phyloP scores from a whole-genome alignment of 371 early-diverging fungal genomes.

The Mucor piriformis region DNA sequence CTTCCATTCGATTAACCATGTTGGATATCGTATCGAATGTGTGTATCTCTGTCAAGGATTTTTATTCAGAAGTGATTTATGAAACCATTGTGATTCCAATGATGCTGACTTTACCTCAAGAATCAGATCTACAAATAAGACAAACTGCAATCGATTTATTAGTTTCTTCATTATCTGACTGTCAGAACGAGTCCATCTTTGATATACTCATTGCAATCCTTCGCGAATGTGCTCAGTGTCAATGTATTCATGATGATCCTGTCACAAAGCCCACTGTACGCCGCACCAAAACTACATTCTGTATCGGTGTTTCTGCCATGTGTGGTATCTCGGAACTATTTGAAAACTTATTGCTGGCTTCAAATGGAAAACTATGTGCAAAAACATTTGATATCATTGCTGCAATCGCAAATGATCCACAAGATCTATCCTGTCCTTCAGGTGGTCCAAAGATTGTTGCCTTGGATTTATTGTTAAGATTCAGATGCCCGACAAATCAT shows the following conservation, averaged over 20 bases:
- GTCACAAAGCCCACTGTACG: neutral
- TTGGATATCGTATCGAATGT: slow-evolving; percentile 60
- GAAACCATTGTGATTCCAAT: slow-evolving; percentile 60
- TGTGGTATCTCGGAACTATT: slow-evolving; percentile 45
- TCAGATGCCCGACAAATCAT: slow-evolving; percentile 64
- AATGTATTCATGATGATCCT: slow-evolving; percentile 23
- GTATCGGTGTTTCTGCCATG: slow-evolving; percentile 38
- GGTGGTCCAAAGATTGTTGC: slow-evolving; percentile 58
- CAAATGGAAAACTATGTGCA: slow-evolving; percentile 40
- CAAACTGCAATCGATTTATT: slow-evolving; percentile 56
- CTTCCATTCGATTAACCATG: slow-evolving; percentile 49
- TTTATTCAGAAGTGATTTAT: slow-evolving; percentile 55
- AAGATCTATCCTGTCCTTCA: slow-evolving; percentile 43
- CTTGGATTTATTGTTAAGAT: slow-evolving; percentile 56
- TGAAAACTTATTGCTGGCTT: slow-evolving; percentile 33
- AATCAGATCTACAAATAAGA: slow-evolving; percentile 54
- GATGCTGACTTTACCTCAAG: slow-evolving; percentile 54
- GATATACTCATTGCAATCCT: slow-evolving; percentile 46
- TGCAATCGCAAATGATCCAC: slow-evolving; percentile 44
- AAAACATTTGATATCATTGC: slow-evolving; percentile 55
- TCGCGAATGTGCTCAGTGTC: slow-evolving; percentile 46
- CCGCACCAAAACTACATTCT: slow-evolving; percentile 1
- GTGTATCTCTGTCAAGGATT: slow-evolving; percentile 60
- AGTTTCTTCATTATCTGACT: slow-evolving; percentile 40
- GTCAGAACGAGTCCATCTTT: slow-evolving; percentile 44